Base-by-base conservation (phyloP, 768 basidiomycete genomes). In the Mycena maculata region DNA sequence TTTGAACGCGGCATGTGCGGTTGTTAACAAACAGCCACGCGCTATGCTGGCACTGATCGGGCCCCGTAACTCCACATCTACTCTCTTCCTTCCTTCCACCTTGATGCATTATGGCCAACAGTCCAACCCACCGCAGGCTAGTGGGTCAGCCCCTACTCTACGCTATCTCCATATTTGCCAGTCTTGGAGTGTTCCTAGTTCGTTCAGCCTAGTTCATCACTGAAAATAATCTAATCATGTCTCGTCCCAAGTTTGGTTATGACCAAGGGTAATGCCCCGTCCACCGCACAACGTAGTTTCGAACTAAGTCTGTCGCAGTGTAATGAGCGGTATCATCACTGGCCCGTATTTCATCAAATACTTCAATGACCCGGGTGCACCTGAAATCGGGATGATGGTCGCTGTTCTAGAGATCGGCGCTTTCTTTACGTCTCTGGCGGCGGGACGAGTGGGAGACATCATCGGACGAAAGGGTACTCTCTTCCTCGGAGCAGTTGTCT, bases 401-500 rank as follows among this genome's bases (percentile, higher is more conserved):
- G 94, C 96, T n/a, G 91, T 96, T 7, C 82, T 97, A 36, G 95
- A 98, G 79, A 86, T 98, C 38, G 96, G 96, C 47, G 96, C 96
- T 41, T 91, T 98, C 76, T 85, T 92, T 65, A 98, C 96, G 0
- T 96, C 96, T 15, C 79, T 98, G 62, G 90, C 93, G 28, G 94
- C 95, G 57, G 96, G 96, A 11, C 85, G 86, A n/a, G 81, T 98
- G 8, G 96, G 95, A 27, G 96, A 98, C 77, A 83, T 86, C 27
- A 86, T 96, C 57, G 96, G 96, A 12, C 86, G 96, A 44, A 90
- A 89, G 75, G 91, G 92, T 52, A 96, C 95, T 0, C 84, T 98
- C 22, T 90, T 94, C 72, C 81, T 85, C 31, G 96, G 96, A 31
- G 95, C 95, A 9, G 73, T 91, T 48, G 82, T 96, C 48, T 98